These are phyloP conservation scores for Coemansia sp. DNA, from an alignment of 192 early-diverging fungal species.

Conservation along the genomic window DNA sequence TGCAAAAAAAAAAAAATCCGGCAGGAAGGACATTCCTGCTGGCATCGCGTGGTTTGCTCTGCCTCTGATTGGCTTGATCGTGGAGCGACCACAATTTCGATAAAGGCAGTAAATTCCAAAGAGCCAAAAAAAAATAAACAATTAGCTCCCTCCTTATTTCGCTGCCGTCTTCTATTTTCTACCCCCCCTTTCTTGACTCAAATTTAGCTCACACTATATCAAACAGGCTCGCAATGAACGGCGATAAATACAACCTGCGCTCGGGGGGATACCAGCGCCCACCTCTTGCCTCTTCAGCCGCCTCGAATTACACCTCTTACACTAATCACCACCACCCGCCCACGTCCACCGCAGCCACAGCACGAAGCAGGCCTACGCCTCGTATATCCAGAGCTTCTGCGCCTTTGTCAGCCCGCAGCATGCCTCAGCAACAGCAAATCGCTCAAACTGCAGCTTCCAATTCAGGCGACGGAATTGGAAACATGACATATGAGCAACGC, in stretches of 20 bases:
- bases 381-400: constrained; percentile 3
- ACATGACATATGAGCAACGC: constrained; percentile 40
- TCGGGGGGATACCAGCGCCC: constrained; percentile 18
- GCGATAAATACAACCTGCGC: constrained; percentile 3
- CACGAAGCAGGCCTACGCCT: constrained; percentile 7
- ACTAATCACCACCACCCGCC: not conserved
- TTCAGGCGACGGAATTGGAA: constrained; percentile 31
- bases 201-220: constrained; percentile 5
- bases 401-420: constrained; percentile 2
- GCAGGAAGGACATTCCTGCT: not conserved
- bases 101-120: constrained; percentile 1
- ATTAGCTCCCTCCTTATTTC: not conserved
- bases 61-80: constrained; percentile 11
- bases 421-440: constrained; percentile 11
- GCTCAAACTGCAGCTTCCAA: not conserved
- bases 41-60: constrained; percentile 14
- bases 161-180: not conserved
- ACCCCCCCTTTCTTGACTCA: not conserved
- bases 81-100: not conserved
- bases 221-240: constrained; percentile 12
- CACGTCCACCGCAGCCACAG: constrained; percentile 4
- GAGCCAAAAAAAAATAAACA: not conserved
- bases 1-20: constrained; percentile 9
- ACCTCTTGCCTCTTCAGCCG: not conserved
- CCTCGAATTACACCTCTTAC: not conserved